Conservation (phyloP, 2,329 filamentous ascomycete species). For the Xylaria polymorpha region DNA sequence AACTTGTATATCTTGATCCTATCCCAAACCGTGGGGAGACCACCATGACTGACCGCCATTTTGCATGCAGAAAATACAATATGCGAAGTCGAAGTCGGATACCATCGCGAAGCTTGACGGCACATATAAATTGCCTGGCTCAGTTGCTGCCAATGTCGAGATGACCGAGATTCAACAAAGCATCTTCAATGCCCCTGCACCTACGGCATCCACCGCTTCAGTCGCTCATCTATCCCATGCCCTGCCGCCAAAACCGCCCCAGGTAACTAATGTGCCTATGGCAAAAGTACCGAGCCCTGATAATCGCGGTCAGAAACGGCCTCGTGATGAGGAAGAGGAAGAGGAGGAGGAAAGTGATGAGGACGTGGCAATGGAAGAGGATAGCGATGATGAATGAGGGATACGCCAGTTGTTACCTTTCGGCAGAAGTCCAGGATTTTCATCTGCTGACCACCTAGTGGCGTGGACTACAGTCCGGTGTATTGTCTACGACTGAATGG, state of each 20-base stretch:
- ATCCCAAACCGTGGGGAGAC: background rate
- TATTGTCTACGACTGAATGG: conserved; percentile 2
- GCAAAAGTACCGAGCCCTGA: conserved; percentile 65
- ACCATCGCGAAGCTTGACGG: conserved; percentile 92
- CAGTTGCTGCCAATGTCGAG: conserved; percentile 65
- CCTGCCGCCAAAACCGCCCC: conserved; percentile 62
- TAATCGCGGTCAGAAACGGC: conserved; percentile 74
- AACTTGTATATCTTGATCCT: conserved; percentile 73
- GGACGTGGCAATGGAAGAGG: conserved; percentile 61
- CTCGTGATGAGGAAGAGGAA: conserved; percentile 73
- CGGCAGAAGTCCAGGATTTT: background rate
- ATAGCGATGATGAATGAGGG: conserved; percentile 40
- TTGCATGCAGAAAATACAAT: conserved; percentile 79
- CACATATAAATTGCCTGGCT: conserved; percentile 78
- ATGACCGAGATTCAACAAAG: conserved; percentile 81
- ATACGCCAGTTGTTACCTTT: conserved; percentile 23
- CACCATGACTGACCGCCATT: conserved; percentile 30
- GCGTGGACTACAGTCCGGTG: conserved; percentile 5
- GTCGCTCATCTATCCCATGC: conserved; percentile 52
- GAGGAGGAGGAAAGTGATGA: conserved; percentile 72
- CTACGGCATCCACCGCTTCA: conserved; percentile 59
- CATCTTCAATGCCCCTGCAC: conserved; percentile 77
- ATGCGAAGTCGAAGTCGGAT: conserved; percentile 90
- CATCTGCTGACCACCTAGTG: conserved; percentile 16
- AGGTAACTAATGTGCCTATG: conserved; percentile 60